Evolutionary conservation across 169 alveolate genomes (phyloP).

Genomic region (Plasmodium yoelii): DNA sequence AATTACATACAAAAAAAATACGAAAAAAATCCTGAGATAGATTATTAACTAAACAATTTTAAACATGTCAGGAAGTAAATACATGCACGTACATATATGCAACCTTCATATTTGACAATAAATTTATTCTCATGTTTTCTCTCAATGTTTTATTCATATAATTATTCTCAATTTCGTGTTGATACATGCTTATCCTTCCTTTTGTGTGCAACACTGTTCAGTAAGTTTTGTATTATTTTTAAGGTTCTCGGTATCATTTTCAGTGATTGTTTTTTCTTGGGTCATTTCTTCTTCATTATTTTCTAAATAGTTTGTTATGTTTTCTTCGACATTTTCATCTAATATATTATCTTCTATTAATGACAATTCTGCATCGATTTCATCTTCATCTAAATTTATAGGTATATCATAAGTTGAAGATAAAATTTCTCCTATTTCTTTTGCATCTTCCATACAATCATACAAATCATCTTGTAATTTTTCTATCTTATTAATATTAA

Average conservation of each 20-base stretch:
- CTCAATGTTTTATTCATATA: too few relatives aligned
- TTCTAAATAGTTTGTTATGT: conserved; percentile 41
- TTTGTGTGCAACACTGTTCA: conserved; percentile 35
- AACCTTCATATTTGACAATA: too few relatives aligned
- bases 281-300: conserved; percentile 19
- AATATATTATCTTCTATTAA: conserved; percentile 70
- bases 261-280: conserved; percentile 13
- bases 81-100: too few relatives aligned
- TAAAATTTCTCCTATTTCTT: conserved; percentile 70
- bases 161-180: too few relatives aligned
- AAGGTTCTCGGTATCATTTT: neutral
- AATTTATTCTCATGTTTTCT: too few relatives aligned
- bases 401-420: conserved; percentile 67
- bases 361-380: conserved; percentile 74
- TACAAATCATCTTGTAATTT: conserved; percentile 70
- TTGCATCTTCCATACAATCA: conserved; percentile 72
- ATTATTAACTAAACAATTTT: too few relatives aligned
- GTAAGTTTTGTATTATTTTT: conserved; percentile 17
- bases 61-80: too few relatives aligned
- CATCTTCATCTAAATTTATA: conserved; percentile 54
- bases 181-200: conserved; percentile 15
- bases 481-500: conserved; percentile 70
- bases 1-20: too few relatives aligned
- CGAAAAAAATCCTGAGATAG: too few relatives aligned
- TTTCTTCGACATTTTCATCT: conserved; percentile 69